Conservation (phyloP, 2,329 filamentous ascomycete genomes). For the Arthrobotrys conoides region DNA sequence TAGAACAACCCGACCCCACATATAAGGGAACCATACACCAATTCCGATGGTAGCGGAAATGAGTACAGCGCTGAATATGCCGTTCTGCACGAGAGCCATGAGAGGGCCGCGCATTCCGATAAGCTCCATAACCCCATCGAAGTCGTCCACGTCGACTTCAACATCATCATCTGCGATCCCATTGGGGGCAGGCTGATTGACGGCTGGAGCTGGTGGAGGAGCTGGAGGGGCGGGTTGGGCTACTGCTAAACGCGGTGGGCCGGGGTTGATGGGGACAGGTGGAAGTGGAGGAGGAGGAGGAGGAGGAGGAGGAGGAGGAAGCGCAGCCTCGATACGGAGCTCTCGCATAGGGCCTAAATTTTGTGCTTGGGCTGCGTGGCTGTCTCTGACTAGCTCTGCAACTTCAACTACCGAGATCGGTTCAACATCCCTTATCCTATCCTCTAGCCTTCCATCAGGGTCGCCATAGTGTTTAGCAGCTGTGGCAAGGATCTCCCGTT, state of each 20-base stretch:
- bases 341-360: constrained; percentile 5
- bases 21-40: constrained; percentile 91
- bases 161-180: constrained; percentile 66
- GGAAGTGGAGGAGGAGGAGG: background rate
- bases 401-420: constrained; percentile 47
- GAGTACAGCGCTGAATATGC: constrained; percentile 90
- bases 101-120: constrained; percentile 96
- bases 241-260: background rate
- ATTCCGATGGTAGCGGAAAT: constrained; percentile 87
- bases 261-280: constrained; percentile 26
- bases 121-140: constrained; percentile 95
- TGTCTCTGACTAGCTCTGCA: constrained; percentile 47
- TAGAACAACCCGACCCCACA: constrained; percentile 87
- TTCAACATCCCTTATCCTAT: constrained; percentile 47
- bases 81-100: constrained; percentile 91
- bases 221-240: constrained; percentile 25
- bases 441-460: constrained; percentile 37
- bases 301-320: constrained; percentile 6
- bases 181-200: constrained; percentile 42
- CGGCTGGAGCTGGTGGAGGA: constrained; percentile 10
- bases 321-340: background rate
- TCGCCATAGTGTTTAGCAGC: constrained; percentile 48
- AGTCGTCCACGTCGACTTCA: constrained; percentile 84
- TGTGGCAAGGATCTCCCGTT: constrained; percentile 54
- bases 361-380: constrained; percentile 24